Evolutionary conservation across 345 rosid species (phyloP).

Genomic region (Acer saccharum): DNA sequence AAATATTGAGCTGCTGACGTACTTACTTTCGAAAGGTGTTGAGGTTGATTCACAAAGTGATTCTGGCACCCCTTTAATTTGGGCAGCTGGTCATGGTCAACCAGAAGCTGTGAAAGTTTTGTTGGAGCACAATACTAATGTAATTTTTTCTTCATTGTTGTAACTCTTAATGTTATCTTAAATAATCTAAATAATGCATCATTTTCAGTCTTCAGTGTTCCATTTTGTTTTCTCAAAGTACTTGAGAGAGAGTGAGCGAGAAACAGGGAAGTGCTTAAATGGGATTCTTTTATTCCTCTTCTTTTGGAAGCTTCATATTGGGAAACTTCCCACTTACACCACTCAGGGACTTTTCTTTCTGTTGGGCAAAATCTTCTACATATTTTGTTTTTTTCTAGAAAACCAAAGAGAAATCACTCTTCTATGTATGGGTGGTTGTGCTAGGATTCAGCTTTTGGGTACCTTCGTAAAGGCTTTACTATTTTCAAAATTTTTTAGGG

Average conservation of each 20-base stretch:
- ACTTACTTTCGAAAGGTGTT: constrained; percentile 65
- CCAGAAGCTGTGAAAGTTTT: constrained; percentile 72
- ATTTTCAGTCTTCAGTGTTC: not conserved
- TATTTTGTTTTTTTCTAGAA: too few species aligned
- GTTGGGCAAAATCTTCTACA: too few species aligned
- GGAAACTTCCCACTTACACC: not conserved
- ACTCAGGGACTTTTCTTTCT: too few species aligned
- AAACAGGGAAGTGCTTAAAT: not conserved
- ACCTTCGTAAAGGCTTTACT: not conserved
- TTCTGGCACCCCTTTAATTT: constrained; percentile 83
- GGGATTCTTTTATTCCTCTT: not conserved
- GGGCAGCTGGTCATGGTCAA: constrained; percentile 95
- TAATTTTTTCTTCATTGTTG: constrained; percentile 25
- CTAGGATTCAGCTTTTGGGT: not conserved
- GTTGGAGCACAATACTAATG: constrained; percentile 76
- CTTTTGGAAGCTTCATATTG: not conserved
- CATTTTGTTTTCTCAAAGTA: not conserved
- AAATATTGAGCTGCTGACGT: constrained; percentile 60
- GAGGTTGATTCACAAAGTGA: constrained; percentile 83
- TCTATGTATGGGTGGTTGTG: not conserved
- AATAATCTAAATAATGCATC: not conserved
- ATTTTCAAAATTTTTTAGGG: not conserved
- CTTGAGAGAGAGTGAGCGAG: not conserved
- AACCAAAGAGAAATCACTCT: not conserved
- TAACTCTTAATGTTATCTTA: not conserved